Evolutionary conservation across 805 yeast species (phyloP), one percentile per base, ranked within the genome.

Genomic region (Yamadazyma laniorum): DNA sequence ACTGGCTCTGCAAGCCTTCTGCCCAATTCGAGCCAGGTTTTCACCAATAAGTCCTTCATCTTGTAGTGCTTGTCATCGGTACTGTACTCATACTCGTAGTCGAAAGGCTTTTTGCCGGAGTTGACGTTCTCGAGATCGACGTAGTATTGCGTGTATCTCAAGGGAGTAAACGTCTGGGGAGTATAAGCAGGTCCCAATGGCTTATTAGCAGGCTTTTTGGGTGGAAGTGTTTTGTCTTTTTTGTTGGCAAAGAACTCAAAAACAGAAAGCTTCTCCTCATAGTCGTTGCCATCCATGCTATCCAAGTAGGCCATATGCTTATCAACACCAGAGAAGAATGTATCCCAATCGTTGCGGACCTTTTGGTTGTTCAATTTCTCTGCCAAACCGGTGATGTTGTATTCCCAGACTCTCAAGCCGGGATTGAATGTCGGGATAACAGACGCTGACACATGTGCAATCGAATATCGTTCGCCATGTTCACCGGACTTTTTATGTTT

Each of bases 341-440:
- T 53, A 35, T 65, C 70, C 93, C 93, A 85, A 5, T 83, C 71
- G 25, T 53, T 50, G n/a, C 7, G 11, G 2, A 30, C 28, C 13
- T 13, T 30, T 18, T 29, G 35, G 27, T 25, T 30, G 16, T 33
- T 22, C 14, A 34, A 13, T 17, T 11, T 18, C 17, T 14, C 5
- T n/a, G 56, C 63, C 32, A 84, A 53, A 1, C 70, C 82, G 0
- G 86, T 74, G 25, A 76, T 74, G 52, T 87, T 87, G 58, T 87
- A 87, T 56, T 87, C 95, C 93, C 95, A 87, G 2, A 87, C 79
- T 46, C 95, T 69, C 44, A 87, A 53, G 4, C 89, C 86, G 4
- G 96, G 89, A 48, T 85, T 85, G 61, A 81, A 88, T 0, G 95
- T 87, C 3, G 96, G 95, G 11, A 88, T 77, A 11, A 87, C 78